A percentile compares a stretch with the other conserved stretches of the same genome.
Evolutionary conservation across 2,329 filamentous ascomycete genomes (phyloP).

Genomic region (Trichoderma pleuroti): DNA sequence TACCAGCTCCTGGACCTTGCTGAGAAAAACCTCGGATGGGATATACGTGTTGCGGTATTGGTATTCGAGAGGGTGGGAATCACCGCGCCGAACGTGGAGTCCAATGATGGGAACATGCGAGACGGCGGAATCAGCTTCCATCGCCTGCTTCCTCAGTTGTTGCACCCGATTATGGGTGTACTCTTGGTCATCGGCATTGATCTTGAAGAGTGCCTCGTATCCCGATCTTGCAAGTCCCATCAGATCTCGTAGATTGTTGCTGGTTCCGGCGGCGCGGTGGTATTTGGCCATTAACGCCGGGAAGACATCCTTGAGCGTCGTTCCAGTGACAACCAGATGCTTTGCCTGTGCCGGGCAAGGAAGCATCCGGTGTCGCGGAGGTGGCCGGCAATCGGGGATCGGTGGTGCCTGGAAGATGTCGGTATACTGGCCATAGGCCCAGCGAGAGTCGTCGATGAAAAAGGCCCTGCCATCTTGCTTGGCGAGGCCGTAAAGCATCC

Average conservation of each 20-base stretch:
- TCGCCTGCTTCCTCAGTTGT: conserved; percentile 50
- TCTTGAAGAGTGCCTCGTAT: conserved; percentile 67
- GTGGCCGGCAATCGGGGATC: conserved; percentile 62
- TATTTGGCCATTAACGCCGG: conserved; percentile 47
- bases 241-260: conserved; percentile 46
- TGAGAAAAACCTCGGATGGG: conserved; percentile 65
- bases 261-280: conserved; percentile 26
- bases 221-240: conserved; percentile 67
- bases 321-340: conserved; percentile 70
- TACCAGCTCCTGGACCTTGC: conserved; percentile 55
- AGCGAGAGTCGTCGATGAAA: conserved; percentile 80
- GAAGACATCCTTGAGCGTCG: conserved; percentile 63
- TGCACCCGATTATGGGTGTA: conserved; percentile 61
- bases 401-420: conserved; percentile 69
- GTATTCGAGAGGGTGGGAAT: conserved; percentile 71
- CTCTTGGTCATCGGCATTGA: conserved; percentile 60
- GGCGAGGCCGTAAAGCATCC: conserved; percentile 79
- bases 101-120: conserved; percentile 52
- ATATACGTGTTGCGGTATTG: conserved; percentile 77
- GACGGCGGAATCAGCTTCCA: conserved; percentile 38
- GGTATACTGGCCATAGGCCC: conserved; percentile 74
- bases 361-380: conserved; percentile 70
- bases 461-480: conserved; percentile 70
- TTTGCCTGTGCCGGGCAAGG: conserved; percentile 74
- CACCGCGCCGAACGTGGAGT: conserved; percentile 76